phyloP scores from a whole-genome alignment of 2,329 filamentous ascomycete genomes.

The Fusarium floridanum region DNA sequence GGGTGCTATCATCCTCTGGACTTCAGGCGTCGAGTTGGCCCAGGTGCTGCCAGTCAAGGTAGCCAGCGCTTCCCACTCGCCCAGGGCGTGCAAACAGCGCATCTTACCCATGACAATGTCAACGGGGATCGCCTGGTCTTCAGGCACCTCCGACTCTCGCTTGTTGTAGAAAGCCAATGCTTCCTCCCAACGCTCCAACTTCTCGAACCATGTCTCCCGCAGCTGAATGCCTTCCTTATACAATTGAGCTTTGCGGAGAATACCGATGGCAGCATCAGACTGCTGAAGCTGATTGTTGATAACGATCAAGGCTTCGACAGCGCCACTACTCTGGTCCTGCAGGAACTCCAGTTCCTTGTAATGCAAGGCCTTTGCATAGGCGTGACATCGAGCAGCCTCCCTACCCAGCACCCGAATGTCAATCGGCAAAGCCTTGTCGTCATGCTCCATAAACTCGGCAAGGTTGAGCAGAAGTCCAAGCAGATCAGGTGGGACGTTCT shows the following conservation, averaged over 20 bases:
- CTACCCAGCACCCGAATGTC: conserved; percentile 95
- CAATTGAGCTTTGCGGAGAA: conserved; percentile 92
- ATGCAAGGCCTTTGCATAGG: conserved; percentile 96
- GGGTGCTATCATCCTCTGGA: conserved; percentile 91
- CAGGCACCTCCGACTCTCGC: conserved; percentile 78
- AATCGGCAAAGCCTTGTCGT: conserved; percentile 97
- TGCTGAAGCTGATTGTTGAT: conserved; percentile 99
- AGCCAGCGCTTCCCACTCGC: conserved; percentile 96
- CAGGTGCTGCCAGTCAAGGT: conserved; percentile 92
- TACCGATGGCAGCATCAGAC: conserved; percentile 97
- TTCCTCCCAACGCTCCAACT: conserved; percentile 98
- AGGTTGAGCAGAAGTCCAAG: conserved; percentile 94
- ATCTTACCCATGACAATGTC: conserved; percentile 99
- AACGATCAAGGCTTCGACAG: conserved; percentile 96
- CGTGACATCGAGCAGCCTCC: conserved; percentile 96
- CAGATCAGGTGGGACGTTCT: conserved; percentile 95
- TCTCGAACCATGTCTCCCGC: conserved; percentile 99
- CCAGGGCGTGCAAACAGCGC: conserved; percentile 95
- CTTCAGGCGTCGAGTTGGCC: conserved; percentile 88
- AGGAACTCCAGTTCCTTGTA: conserved; percentile 99
- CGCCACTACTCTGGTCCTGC: conserved; percentile 94
- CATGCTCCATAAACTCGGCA: conserved; percentile 99
- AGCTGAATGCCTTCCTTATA: conserved; percentile 95
- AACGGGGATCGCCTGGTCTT: conserved; percentile 74
- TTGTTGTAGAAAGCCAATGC: conserved; percentile 92